A percentile compares a stretch with the other conserved stretches of the same genome.
phyloP scores from a whole-genome alignment of 257 asterid genomes.

The Perilla frutescens region DNA sequence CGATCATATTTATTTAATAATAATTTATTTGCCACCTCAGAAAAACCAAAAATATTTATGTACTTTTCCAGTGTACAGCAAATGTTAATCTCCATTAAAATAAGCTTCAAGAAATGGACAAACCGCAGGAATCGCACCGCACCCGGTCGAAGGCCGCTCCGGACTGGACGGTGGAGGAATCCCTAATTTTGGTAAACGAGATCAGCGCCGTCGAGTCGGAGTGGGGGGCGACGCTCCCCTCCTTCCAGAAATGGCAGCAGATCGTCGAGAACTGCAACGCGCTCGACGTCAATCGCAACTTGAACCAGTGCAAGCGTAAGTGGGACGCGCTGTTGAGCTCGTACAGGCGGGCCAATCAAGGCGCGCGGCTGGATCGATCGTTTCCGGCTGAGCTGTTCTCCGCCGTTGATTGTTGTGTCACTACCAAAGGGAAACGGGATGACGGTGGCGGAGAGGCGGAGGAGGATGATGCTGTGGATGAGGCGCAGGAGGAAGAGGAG shows the following conservation, averaged over 20 bases:
- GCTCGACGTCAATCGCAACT: constrained; percentile 63
- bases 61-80: neutral
- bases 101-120: constrained; percentile 45
- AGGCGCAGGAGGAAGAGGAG: constrained; percentile 36
- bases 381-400: constrained; percentile 58
- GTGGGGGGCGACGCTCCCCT: constrained; percentile 71
- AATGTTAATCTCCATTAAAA: neutral
- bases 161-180: constrained; percentile 74
- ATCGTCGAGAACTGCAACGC: constrained; percentile 83
- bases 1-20: no score
- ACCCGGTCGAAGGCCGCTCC: constrained; percentile 93
- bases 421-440: constrained; percentile 27
- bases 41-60: constrained; percentile 4
- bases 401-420: constrained; percentile 57
- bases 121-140: constrained; percentile 57
- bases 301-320: constrained; percentile 81
- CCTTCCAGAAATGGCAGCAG: constrained; percentile 97
- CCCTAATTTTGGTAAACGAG: constrained; percentile 71
- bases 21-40: neutral
- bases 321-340: constrained; percentile 66
- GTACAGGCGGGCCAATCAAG: constrained; percentile 51
- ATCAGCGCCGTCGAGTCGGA: constrained; percentile 76
- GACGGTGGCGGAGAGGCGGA: constrained; percentile 33
- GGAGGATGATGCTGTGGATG: constrained; percentile 33
- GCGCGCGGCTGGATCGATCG: constrained; percentile 35